Percentiles rank a stretch among this genome's conserved stretches.
Conservation (phyloP, 1,284 basidiomycete species). For the Moniliella sp. region DNA sequence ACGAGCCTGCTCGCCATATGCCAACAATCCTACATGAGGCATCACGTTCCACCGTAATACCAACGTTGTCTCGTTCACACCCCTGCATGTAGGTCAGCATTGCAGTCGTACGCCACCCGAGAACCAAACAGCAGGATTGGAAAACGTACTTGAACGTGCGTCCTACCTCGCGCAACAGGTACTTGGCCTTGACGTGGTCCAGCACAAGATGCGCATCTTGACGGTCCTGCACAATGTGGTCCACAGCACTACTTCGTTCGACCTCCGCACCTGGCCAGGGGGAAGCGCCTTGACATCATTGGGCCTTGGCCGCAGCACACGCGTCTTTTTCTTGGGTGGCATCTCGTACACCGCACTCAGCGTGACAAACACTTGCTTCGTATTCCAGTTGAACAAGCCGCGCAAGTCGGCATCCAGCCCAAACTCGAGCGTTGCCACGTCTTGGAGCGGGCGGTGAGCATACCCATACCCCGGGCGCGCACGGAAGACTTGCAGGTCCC, state of each 20-base stretch:
- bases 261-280: too few relatives aligned
- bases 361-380: conserved; percentile 55
- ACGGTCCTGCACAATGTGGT: conserved; percentile 60
- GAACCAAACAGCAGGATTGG: too few relatives aligned
- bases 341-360: neutral
- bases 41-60: conserved; percentile 66
- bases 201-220: conserved; percentile 52
- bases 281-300: too few relatives aligned
- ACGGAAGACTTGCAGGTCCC: too few relatives aligned
- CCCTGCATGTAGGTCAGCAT: too few relatives aligned
- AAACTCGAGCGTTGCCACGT: conserved; percentile 11
- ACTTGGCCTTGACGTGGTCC: conserved; percentile 51
- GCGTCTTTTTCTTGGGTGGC: too few relatives aligned
- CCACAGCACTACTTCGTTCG: conserved; percentile 70
- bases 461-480: too few relatives aligned
- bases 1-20: conserved; percentile 11
- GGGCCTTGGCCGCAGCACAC: too few relatives aligned
- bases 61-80: too few relatives aligned
- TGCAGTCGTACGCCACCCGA: too few relatives aligned
- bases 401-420: conserved; percentile 44
- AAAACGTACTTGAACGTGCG: conserved; percentile 6
- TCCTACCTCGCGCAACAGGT: conserved; percentile 51
- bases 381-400: conserved; percentile 75
- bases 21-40: conserved; percentile 62
- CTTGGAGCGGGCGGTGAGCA: conserved; percentile 22